Base-by-base conservation (phyloP, 129 eudicot species). In the Silybum marianum region DNA sequence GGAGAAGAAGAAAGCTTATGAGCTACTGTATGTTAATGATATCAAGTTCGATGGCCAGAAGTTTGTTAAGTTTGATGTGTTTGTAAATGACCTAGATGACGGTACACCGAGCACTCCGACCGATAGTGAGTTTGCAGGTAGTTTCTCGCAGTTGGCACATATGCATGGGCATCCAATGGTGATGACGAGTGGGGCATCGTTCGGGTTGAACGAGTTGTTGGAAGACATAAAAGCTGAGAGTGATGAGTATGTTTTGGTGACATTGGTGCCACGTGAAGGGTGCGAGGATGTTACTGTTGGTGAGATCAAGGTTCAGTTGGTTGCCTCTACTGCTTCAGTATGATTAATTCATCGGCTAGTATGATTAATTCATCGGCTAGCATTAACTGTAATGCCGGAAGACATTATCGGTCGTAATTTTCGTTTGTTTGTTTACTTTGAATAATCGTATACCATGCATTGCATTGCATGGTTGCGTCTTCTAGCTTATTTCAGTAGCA, bases 1-100 rank as follows among this genome's bases (percentile, higher is more conserved):
- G 34, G 89, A 90, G 32, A 86, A 90, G 66, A 87, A 87, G 21
- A 73, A 83, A 22, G 83, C 86, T 9, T 87, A 88, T 14, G 95
- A 90, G 81, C 9, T 90, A 39, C 75, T 90, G 79, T 38, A 80
- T 54, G 74, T 90, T 2, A 83, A 88, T 1, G 89, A 85, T n/a
- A 85, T 90, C 10, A 82, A 76, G 30, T 78, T 74, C 6, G 86
- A 84, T 1, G 22, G 82, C 4, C 73, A 69, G 6, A 73, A 48
- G 84, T 90, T 73, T 30, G 85, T 87, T 26, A 83, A 69, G 85
- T 87, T 87, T 42, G 90, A 87, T 30, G 90, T 87, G 42, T 77
- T 70, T 19, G 32, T 87, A 46, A 77, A 87, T 42, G 90, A 83
- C 23, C 83, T 83, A 10, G 86, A 87, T 14, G 88, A 88, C 9